A percentile compares a stretch with the other conserved stretches of the same genome.
phyloP scores from a whole-genome alignment of 306 rosid species.

The Vigna hirtella region DNA sequence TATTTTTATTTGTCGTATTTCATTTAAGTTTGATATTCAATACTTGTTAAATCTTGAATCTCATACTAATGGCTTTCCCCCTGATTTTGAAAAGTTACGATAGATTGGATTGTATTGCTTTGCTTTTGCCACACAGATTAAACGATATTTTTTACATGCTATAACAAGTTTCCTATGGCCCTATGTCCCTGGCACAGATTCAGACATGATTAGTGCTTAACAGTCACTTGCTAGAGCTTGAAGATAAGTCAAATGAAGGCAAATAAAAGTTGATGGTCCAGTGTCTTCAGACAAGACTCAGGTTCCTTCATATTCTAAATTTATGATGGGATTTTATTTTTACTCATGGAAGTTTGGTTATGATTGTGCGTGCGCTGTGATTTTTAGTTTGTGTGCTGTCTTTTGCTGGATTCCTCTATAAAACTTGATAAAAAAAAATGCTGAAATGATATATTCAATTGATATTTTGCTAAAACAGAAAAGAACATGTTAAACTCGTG shows the following conservation, averaged over 20 bases:
- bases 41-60: conserved; percentile 27
- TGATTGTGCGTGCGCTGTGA: not conserved
- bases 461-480: not conserved
- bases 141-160: not conserved
- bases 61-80: conserved; percentile 20
- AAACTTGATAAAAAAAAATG: not conserved
- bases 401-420: not conserved
- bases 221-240: not conserved
- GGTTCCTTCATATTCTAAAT: conserved; percentile 13
- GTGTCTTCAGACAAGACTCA: not conserved
- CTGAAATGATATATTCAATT: not conserved
- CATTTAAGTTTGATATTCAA: conserved; percentile 4
- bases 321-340: not conserved
- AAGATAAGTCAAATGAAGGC: conserved; percentile 18
- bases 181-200: not conserved
- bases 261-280: conserved; percentile 18
- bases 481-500: not conserved
- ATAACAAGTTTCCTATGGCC: conserved; percentile 1
- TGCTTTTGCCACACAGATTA: not conserved
- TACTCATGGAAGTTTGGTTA: not conserved
- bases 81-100: not conserved
- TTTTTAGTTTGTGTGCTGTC: not conserved
- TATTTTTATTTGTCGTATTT: not conserved
- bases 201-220: conserved; percentile 3
- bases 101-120: not conserved